Percentiles rank a stretch among this genome's conserved stretches.
phyloP scores from a whole-genome alignment of 495 filamentous ascomycete genomes.

The Talaromyces trachyspermus region DNA sequence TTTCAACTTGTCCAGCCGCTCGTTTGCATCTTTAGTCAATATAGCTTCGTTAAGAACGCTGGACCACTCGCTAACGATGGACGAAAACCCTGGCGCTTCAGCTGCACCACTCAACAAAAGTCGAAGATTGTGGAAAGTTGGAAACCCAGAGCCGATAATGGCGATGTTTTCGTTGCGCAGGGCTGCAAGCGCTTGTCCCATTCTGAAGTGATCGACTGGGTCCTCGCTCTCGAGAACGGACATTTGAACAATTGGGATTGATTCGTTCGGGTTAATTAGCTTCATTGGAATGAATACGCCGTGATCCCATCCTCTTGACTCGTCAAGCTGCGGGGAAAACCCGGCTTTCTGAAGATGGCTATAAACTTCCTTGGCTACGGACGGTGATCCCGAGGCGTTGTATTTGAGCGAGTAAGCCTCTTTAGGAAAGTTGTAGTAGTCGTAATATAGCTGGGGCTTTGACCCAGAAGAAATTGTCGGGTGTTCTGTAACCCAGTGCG shows the following conservation, averaged over 20 bases:
- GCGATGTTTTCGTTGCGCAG: constrained; percentile 8
- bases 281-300: constrained; percentile 6
- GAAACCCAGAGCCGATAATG: constrained; percentile 4
- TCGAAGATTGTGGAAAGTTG: constrained; percentile 6
- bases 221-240: constrained; percentile 7
- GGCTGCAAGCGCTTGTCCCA: constrained; percentile 2
- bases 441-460: constrained; percentile 6
- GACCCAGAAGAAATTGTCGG: constrained; percentile 6
- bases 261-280: constrained; percentile 2
- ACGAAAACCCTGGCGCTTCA: neutral
- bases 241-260: constrained; percentile 5
- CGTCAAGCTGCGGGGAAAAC: constrained; percentile 2
- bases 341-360: constrained; percentile 3
- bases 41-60: constrained; percentile 4
- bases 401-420: constrained; percentile 6
- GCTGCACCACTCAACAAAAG: neutral
- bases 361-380: constrained; percentile 4
- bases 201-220: constrained; percentile 5
- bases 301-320: constrained; percentile 5
- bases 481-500: constrained; percentile 4
- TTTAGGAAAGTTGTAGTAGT: constrained; percentile 4
- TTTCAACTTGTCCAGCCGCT: constrained; percentile 4
- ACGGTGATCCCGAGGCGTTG: constrained; percentile 1
- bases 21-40: constrained; percentile 1
- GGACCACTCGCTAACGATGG: constrained; percentile 6